Conservation (phyloP, 2,329 filamentous ascomycete genomes). For the Hypoxylon sp. region DNA sequence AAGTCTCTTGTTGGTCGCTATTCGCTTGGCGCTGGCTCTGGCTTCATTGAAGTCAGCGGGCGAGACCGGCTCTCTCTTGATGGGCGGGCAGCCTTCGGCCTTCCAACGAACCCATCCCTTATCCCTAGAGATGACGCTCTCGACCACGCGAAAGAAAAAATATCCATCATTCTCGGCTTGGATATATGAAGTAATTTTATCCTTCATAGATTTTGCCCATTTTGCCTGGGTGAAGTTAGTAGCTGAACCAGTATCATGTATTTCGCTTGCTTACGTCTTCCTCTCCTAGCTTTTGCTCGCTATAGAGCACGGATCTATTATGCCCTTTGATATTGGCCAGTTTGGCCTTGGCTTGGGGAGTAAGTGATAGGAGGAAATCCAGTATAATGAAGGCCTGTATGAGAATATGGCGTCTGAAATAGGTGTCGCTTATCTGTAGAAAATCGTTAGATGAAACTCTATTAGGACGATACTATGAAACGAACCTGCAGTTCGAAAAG, state of each 20-base stretch:
- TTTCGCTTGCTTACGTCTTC: slow-evolving; percentile 87
- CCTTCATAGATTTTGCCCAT: slow-evolving; percentile 84
- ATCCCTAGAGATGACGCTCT: slow-evolving; percentile 92
- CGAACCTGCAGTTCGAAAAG: slow-evolving; percentile 91
- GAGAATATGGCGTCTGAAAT: slow-evolving; percentile 91
- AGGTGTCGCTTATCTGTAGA: slow-evolving; percentile 83
- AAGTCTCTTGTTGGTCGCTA: slow-evolving; percentile 75
- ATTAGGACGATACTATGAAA: slow-evolving; percentile 9
- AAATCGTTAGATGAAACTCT: slow-evolving; percentile 35
- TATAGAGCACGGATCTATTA: slow-evolving; percentile 90
- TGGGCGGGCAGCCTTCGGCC: slow-evolving; percentile 88
- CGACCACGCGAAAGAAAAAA: slow-evolving; percentile 96
- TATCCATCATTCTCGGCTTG: slow-evolving; percentile 82
- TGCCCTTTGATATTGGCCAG: slow-evolving; percentile 69
- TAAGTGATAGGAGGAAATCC: slow-evolving; percentile 93
- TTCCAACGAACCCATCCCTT: slow-evolving; percentile 99
- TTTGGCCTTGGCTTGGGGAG: slow-evolving; percentile 81
- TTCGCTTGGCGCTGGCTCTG: slow-evolving; percentile 69
- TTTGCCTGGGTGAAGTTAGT: slow-evolving; percentile 64
- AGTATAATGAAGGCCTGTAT: slow-evolving; percentile 95
- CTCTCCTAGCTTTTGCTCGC: slow-evolving; percentile 76
- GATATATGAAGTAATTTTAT: slow-evolving; percentile 82
- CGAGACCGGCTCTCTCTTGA: slow-evolving; percentile 77
- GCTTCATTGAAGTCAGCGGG: slow-evolving; percentile 74
- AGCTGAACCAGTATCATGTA: not conserved